phyloP scores from a whole-genome alignment of 2,329 filamentous ascomycete genomes.

The Xylaria sp. region DNA sequence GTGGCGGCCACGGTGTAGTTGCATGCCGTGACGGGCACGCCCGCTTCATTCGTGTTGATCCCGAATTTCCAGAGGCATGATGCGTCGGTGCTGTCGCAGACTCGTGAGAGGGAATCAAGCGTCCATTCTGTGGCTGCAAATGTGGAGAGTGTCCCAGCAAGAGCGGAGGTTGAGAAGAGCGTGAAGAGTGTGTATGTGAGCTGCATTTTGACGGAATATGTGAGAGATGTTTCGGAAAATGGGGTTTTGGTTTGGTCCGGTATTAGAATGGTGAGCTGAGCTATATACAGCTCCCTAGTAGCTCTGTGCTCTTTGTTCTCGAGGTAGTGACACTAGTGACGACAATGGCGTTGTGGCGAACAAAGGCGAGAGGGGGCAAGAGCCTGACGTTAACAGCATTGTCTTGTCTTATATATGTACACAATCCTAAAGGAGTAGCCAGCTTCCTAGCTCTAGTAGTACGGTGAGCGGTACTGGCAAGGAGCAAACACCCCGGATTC shows the following conservation, averaged over 20 bases:
- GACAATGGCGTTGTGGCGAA: slow-evolving; percentile 19
- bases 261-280: background rate
- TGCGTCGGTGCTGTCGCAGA: slow-evolving; percentile 53
- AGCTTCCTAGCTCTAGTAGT: background rate
- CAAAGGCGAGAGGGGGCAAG: slow-evolving; percentile 12
- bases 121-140: slow-evolving; percentile 53
- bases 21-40: slow-evolving; percentile 51
- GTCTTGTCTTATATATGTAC: slow-evolving; percentile 32
- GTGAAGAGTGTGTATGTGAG: slow-evolving; percentile 41
- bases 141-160: slow-evolving; percentile 43
- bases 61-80: slow-evolving; percentile 56
- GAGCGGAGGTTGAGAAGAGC: slow-evolving; percentile 40
- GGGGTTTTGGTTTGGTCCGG: background rate
- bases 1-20: slow-evolving; percentile 52
- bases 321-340: slow-evolving; percentile 9
- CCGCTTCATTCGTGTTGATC: slow-evolving; percentile 51
- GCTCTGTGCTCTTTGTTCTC: slow-evolving; percentile 4
- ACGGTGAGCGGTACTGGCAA: background rate
- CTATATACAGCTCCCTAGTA: slow-evolving; percentile 12
- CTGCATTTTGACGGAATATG: slow-evolving; percentile 48
- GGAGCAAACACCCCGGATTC: slow-evolving; percentile 17
- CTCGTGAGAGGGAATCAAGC: slow-evolving; percentile 53
- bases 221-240: background rate
- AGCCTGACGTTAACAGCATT: slow-evolving; percentile 1
- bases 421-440: background rate